Base-by-base conservation (phyloP, 768 basidiomycete species). In the Termitomyces sp. region DNA sequence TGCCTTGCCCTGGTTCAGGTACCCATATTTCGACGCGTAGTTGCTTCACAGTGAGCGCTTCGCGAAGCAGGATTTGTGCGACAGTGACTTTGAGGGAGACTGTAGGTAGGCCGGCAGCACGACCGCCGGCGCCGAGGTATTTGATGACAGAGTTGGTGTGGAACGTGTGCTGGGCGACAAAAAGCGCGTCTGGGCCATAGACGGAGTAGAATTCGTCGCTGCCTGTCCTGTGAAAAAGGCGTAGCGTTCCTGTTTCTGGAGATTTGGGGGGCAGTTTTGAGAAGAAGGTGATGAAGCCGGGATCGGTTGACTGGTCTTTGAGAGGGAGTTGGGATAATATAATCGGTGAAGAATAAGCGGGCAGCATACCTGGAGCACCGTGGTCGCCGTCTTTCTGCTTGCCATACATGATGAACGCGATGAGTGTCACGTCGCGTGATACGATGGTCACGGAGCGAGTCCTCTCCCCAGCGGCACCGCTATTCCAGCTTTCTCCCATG, bases 81-180 rank as follows among this genome's bases (percentile, higher is more conserved):
- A 93, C 83, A 16, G 82, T 83, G 56, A 78, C 73, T 66, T 84
- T 91, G 54, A 99, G 77, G 0, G 82, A 84, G 48, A 97, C 93
- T 53, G 86, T 88, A 0, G 92, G 86, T 1, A 97, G 75, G 2
- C 85, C 84, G 0, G 77, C 80, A 0, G 75, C 68, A 61, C 77
- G 80, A 31, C 84, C 84, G 0, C 82, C 82, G 0, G 73, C 67
- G 6, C 96, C 96, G 41, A 97, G 84, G 68, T 92, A 90, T 71
- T 96, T 96, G 71, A 99, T 80, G 57, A 98, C 95, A 1, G 92
- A 88, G 64, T 92, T 90, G 2, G 97, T 99, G 55, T 83, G 88
- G 64, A 84, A 94, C 53, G 90, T 85, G 63, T 92, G 81, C 19
- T 84, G 77, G 5, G 96, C 95, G 60, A 96, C 84, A 62, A 85